These are phyloP conservation scores for Chytriomyces sp. DNA, from an alignment of 192 early-diverging fungal species.

Conservation along the genomic window DNA sequence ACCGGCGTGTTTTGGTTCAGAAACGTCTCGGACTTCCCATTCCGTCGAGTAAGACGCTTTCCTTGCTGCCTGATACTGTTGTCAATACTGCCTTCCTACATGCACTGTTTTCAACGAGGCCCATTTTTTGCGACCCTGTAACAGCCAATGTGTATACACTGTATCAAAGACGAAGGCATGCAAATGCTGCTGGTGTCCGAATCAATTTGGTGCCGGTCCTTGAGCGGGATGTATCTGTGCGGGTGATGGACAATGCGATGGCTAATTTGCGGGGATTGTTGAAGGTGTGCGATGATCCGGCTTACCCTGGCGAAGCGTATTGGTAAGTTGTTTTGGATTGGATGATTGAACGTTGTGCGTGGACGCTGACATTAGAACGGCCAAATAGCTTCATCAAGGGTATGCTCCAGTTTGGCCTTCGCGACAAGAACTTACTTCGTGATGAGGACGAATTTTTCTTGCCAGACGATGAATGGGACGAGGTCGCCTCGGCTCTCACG, in stretches of 20 bases:
- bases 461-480: conserved; percentile 38
- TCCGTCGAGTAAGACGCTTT: conserved; percentile 8
- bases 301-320: conserved; percentile 40
- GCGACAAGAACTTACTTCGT: conserved; percentile 33
- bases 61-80: conserved; percentile 16
- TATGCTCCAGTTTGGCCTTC: conserved; percentile 34
- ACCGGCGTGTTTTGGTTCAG: conserved; percentile 32
- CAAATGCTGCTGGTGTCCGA: conserved; percentile 31
- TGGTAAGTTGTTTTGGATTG: conserved; percentile 25
- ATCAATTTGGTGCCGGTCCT: conserved; percentile 36
- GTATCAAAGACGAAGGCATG: conserved; percentile 32
- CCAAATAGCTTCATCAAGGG: conserved; percentile 36
- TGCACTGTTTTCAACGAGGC: conserved; percentile 26
- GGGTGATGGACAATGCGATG: conserved; percentile 32
- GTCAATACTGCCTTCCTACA: conserved; percentile 22
- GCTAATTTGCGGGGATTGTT: conserved; percentile 18
- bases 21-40: conserved; percentile 28
- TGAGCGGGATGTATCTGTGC: conserved; percentile 23
- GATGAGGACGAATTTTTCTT: conserved; percentile 40
- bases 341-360: not conserved
- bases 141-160: conserved; percentile 26
- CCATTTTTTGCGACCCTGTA: conserved; percentile 12
- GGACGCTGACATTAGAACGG: not conserved
- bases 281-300: conserved; percentile 32
- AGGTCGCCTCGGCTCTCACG: conserved; percentile 24